Evolutionary conservation across 2,329 filamentous ascomycete species (phyloP).

Genomic region (Colletotrichum shisoi): DNA sequence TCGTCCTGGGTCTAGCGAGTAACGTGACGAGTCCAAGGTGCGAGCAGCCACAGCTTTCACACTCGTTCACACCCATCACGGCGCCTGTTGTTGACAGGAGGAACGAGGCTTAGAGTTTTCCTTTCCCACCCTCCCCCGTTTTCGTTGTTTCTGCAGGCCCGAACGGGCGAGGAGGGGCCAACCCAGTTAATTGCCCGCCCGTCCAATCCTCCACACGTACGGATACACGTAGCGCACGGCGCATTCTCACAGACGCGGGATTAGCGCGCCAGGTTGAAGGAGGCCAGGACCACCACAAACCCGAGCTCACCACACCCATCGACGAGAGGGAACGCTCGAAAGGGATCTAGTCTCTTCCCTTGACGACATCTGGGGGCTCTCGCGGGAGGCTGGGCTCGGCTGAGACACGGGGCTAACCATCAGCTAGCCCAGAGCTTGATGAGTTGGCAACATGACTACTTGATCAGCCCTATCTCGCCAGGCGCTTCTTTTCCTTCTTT

Average conservation of each 20-base stretch:
- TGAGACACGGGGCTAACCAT: conserved; percentile 14
- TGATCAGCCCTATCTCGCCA: neutral
- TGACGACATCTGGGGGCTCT: neutral
- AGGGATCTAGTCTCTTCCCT: neutral
- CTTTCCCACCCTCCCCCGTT: neutral
- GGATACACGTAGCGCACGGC: conserved; percentile 15
- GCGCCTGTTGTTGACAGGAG: conserved; percentile 15
- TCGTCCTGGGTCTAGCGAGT: conserved; percentile 42
- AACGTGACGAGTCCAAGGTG: conserved; percentile 48
- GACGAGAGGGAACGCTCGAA: neutral
- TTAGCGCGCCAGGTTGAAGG: conserved; percentile 43
- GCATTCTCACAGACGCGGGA: conserved; percentile 42
- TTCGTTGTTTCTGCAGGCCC: conserved; percentile 1
- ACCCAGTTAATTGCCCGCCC: neutral
- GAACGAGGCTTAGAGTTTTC: neutral
- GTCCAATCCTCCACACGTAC: neutral
- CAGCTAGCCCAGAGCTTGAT: conserved; percentile 24
- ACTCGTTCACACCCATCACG: conserved; percentile 27
- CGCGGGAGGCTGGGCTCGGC: conserved; percentile 17
- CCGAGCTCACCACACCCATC: neutral
- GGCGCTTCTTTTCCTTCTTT: too few relatives aligned
- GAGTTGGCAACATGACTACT: conserved; percentile 32
- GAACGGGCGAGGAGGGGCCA: conserved; percentile 12
- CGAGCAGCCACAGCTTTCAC: conserved; percentile 39
- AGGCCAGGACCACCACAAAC: conserved; percentile 1